Percentiles rank a stretch among this genome's conserved stretches.
Evolutionary conservation across 2,329 filamentous ascomycete genomes (phyloP).

Genomic region (Chaetomium strumarium): DNA sequence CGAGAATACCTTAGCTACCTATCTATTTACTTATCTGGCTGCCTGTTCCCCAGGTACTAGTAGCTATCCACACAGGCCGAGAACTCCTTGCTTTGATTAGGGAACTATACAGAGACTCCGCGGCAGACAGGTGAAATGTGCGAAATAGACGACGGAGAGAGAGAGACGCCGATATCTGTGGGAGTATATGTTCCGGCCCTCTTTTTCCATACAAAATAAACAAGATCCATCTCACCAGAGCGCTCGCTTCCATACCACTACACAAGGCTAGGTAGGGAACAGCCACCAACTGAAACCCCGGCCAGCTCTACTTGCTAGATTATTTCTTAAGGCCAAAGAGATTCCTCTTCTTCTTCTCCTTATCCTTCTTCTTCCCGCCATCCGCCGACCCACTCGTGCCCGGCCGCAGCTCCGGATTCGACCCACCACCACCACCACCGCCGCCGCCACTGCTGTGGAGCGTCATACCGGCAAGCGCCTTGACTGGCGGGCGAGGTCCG

Average conservation of each 20-base stretch:
- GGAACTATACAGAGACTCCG: neutral
- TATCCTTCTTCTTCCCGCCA: constrained; percentile 42
- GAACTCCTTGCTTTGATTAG: neutral
- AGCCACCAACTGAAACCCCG: neutral
- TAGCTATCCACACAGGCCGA: neutral
- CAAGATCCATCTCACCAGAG: neutral
- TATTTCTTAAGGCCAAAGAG: constrained; percentile 32
- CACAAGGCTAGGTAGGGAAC: neutral
- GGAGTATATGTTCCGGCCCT: too few species aligned
- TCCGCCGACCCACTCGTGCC: constrained; percentile 24
- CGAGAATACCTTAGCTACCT: too few species aligned
- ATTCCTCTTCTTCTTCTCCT: constrained; percentile 33
- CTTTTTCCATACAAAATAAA: neutral
- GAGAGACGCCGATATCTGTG: too few species aligned
- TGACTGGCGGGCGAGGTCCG: constrained; percentile 42
- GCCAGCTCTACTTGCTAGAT: neutral
- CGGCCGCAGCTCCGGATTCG: constrained; percentile 11
- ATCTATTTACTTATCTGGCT: neutral
- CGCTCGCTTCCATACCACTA: neutral
- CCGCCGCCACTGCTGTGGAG: constrained; percentile 29
- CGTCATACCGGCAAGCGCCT: constrained; percentile 51
- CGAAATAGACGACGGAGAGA: neutral
- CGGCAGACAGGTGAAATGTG: neutral
- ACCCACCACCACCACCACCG: constrained; percentile 16
- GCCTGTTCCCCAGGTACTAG: neutral